phyloP scores from a whole-genome alignment of 768 basidiomycete genomes.

The Boletus rubropictus region DNA sequence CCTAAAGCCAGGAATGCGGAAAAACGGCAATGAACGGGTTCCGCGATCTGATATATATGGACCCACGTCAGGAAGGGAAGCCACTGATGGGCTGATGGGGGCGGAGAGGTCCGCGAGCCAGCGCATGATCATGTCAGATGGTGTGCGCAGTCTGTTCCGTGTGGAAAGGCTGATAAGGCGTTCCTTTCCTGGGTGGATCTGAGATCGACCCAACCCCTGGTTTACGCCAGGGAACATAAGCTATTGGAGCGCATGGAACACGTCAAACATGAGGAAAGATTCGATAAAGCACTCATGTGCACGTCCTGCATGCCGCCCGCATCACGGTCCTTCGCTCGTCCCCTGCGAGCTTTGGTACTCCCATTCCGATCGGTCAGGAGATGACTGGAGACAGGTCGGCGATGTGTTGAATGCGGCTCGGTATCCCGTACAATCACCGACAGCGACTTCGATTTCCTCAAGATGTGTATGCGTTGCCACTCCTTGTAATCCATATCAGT shows the following conservation, averaged over 20 bases:
- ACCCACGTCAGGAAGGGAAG: conserved; percentile 1
- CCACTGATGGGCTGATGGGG: too few species aligned
- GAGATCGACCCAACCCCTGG: conserved; percentile 21
- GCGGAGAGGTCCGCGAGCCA: conserved; percentile 7
- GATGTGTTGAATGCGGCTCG: conserved; percentile 18
- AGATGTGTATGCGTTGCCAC: conserved; percentile 7
- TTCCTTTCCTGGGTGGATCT: conserved; percentile 17
- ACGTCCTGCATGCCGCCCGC: too few species aligned
- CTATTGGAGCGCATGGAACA: conserved; percentile 17
- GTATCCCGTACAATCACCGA: conserved; percentile 21
- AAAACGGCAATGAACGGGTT: conserved; percentile 23
- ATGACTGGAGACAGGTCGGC: conserved; percentile 23
- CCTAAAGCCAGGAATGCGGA: conserved; percentile 11
- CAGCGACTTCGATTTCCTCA: conserved; percentile 13
- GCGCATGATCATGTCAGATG: conserved; percentile 21
- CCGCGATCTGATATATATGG: conserved; percentile 14
- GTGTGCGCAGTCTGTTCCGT: too few species aligned
- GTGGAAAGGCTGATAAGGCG: conserved; percentile 29
- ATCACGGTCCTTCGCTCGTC: conserved; percentile 8
- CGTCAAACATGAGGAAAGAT: conserved; percentile 24
- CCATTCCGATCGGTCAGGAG: conserved; percentile 24
- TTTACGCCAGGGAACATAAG: conserved; percentile 14
- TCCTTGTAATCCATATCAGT: background rate
- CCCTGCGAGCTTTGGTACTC: conserved; percentile 6
- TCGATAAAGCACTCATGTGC: too few species aligned